Evolutionary conservation across 495 filamentous ascomycete species (phyloP).

Genomic region (Penicillium waksmanii): DNA sequence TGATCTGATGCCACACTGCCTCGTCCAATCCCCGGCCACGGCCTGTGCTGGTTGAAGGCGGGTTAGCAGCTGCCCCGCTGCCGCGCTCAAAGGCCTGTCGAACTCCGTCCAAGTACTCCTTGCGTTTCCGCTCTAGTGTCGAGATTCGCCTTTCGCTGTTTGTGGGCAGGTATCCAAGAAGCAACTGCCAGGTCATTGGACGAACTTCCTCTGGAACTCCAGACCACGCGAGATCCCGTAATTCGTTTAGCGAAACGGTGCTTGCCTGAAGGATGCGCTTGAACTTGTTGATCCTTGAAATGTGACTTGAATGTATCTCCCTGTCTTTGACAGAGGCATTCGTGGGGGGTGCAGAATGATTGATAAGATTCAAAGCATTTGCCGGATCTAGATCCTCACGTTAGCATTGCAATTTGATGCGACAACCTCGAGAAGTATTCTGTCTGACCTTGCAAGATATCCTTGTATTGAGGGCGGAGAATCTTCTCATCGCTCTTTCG

Average conservation of each 20-base stretch:
- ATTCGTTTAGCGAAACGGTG: constrained; percentile 80
- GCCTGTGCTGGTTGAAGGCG: constrained; percentile 43
- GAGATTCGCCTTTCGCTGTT: constrained; percentile 89
- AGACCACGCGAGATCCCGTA: constrained; percentile 86
- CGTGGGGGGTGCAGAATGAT: constrained; percentile 73
- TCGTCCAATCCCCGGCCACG: constrained; percentile 84
- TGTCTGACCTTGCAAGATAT: constrained; percentile 74
- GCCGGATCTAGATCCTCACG: constrained; percentile 70
- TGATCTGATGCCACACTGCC: constrained; percentile 97
- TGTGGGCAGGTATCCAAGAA: constrained; percentile 93
- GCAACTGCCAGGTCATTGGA: constrained; percentile 96
- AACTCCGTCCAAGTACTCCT: constrained; percentile 96
- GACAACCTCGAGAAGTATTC: constrained; percentile 7
- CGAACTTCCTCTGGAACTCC: constrained; percentile 93
- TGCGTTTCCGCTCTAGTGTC: constrained; percentile 91
- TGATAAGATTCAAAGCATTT: constrained; percentile 92
- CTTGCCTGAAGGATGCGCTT: constrained; percentile 91
- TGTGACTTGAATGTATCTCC: constrained; percentile 83
- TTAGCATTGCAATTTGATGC: background rate
- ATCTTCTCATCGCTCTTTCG: constrained; percentile 93
- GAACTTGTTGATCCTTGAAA: constrained; percentile 97
- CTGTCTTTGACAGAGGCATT: constrained; percentile 82
- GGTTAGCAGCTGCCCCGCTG: constrained; percentile 35
- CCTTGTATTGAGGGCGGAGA: constrained; percentile 94
- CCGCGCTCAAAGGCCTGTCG: constrained; percentile 90